phyloP scores from a whole-genome alignment of 306 rosid species.

The Nissolia schottii region DNA sequence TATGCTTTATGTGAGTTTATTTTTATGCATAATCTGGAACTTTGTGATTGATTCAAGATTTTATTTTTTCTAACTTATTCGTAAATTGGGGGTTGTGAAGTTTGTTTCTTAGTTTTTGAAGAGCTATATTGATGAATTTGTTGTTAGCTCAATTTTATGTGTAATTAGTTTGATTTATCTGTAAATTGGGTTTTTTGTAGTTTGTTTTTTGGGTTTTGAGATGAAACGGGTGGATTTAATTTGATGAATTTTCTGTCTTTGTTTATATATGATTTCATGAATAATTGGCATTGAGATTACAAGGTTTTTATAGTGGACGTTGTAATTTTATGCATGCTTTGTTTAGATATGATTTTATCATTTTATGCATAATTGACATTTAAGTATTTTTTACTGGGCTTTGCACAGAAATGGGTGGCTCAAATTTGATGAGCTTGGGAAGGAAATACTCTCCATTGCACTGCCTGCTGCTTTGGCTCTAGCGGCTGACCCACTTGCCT shows the following conservation, averaged over 20 bases:
- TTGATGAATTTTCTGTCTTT: slow-evolving; percentile 14
- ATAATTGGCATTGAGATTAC: background rate
- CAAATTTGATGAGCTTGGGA: slow-evolving; percentile 54
- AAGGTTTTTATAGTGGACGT: too few relatives aligned
- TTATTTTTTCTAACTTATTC: background rate
- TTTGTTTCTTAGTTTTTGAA: background rate
- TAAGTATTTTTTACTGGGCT: background rate
- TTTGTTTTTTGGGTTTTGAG: slow-evolving; percentile 5
- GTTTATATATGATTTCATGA: slow-evolving; percentile 4
- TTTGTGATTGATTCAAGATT: background rate
- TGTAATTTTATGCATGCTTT: too few relatives aligned
- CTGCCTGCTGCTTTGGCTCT: slow-evolving; percentile 90
- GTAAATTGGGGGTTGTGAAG: background rate
- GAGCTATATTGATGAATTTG: background rate
- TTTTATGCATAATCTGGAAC: background rate
- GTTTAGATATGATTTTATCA: background rate
- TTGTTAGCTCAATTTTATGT: background rate
- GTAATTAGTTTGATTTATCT: background rate
- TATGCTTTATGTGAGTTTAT: background rate
- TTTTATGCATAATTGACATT: slow-evolving; percentile 1
- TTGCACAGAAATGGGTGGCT: slow-evolving; percentile 33
- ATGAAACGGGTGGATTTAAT: background rate
- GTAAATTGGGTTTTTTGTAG: background rate
- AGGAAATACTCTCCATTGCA: slow-evolving; percentile 80
- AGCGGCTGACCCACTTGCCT: slow-evolving; percentile 82